Evolutionary conservation across 2,329 filamentous ascomycete genomes (phyloP).

Genomic region (Aspergillus transmontanensis): DNA sequence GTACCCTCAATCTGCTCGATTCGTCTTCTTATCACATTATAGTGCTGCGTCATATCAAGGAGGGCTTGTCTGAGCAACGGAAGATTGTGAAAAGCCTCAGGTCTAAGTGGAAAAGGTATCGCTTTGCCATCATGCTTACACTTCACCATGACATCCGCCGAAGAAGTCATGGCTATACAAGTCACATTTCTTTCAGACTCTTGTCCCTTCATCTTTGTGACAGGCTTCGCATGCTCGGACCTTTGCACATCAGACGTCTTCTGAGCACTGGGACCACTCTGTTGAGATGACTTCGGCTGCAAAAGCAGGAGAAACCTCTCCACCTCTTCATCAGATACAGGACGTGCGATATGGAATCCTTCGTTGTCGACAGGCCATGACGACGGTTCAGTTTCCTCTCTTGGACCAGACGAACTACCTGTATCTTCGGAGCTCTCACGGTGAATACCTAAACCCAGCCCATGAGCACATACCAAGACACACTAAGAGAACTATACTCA

Average conservation of each 20-base stretch:
- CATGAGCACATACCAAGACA: neutral
- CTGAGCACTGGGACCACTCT: neutral
- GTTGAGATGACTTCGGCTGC: neutral
- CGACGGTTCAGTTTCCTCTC: neutral
- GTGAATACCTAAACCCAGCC: neutral
- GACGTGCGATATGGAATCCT: neutral
- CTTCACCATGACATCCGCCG: neutral
- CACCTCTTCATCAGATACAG: neutral
- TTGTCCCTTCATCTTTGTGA: neutral
- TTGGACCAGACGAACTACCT: neutral
- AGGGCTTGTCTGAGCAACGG: slow-evolving; percentile 6
- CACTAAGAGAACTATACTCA: neutral
- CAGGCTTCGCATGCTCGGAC: neutral
- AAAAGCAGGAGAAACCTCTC: neutral
- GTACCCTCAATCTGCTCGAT: neutral
- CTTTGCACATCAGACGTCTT: neutral
- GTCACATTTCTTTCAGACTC: neutral
- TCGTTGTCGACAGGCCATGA: neutral
- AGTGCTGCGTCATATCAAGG: slow-evolving; percentile 2
- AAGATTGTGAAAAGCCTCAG: slow-evolving; percentile 12
- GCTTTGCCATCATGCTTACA: slow-evolving; percentile 8
- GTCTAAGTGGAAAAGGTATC: slow-evolving; percentile 13
- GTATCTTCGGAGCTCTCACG: neutral
- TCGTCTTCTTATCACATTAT: neutral
- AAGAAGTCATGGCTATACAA: neutral